phyloP scores from a whole-genome alignment of 331 rosid genomes.

The Quercus lobata region DNA sequence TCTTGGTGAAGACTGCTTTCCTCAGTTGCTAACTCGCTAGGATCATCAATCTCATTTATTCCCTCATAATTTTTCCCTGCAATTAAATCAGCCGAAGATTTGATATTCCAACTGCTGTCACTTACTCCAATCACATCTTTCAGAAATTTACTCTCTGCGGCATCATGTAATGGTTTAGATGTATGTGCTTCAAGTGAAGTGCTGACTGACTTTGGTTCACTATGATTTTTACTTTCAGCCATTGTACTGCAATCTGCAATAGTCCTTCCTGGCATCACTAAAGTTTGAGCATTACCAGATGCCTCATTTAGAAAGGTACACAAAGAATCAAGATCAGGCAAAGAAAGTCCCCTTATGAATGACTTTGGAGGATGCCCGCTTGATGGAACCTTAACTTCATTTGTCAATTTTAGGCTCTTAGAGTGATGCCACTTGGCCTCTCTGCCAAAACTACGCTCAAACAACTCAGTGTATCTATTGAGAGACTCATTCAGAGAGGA shows the following conservation, averaged over 20 bases:
- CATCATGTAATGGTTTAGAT: slow-evolving; percentile 20
- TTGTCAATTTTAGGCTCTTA: slow-evolving; percentile 53
- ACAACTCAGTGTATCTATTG: slow-evolving; percentile 64
- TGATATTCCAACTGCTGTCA: slow-evolving; percentile 17
- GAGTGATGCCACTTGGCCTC: slow-evolving; percentile 44
- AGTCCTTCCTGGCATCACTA: slow-evolving; percentile 27
- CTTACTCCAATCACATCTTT: slow-evolving; percentile 20
- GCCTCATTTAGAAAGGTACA: slow-evolving; percentile 58
- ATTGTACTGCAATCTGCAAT: slow-evolving; percentile 12
- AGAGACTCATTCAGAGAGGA: slow-evolving; percentile 63
- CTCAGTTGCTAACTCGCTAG: slow-evolving; percentile 14
- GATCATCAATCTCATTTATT: slow-evolving; percentile 5
- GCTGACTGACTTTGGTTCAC: slow-evolving; percentile 32
- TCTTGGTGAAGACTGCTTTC: slow-evolving; percentile 27
- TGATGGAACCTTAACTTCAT: slow-evolving; percentile 43
- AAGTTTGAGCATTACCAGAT: slow-evolving; percentile 32
- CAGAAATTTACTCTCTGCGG: slow-evolving; percentile 31
- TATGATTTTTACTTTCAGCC: slow-evolving; percentile 19
- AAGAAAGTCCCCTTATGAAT: slow-evolving; percentile 65
- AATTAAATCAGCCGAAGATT: slow-evolving; percentile 14
- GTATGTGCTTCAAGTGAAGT: slow-evolving; percentile 13
- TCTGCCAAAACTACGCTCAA: slow-evolving; percentile 42
- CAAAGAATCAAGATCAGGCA: slow-evolving; percentile 67
- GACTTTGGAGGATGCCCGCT: slow-evolving; percentile 35
- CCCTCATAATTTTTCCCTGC: slow-evolving; percentile 14